phyloP scores from a whole-genome alignment of 495 filamentous ascomycete genomes.

The Neurospora pannonica region DNA sequence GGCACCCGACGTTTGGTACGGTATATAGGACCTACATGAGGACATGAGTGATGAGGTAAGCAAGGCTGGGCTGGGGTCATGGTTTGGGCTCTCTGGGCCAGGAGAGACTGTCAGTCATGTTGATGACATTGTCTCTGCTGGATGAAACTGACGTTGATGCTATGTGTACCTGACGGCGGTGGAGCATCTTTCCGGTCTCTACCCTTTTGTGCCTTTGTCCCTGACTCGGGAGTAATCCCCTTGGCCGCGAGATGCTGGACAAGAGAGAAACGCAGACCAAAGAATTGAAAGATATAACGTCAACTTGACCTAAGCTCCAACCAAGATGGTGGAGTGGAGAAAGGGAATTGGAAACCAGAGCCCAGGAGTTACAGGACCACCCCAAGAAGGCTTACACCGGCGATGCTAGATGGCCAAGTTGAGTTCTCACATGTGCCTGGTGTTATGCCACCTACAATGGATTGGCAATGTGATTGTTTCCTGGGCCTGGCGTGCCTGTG shows the following conservation, averaged over 20 bases:
- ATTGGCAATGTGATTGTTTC: background rate
- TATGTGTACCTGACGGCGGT: background rate
- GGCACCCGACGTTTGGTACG: background rate
- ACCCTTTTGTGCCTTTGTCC: background rate
- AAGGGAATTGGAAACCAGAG: background rate
- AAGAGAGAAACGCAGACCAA: no score
- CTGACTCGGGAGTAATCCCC: background rate
- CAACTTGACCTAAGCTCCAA: background rate
- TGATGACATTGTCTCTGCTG: background rate
- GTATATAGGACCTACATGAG: background rate
- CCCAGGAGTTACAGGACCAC: background rate
- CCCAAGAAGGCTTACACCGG: background rate
- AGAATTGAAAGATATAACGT: background rate
- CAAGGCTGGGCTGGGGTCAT: background rate
- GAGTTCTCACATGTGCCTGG: background rate
- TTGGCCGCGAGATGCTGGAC: background rate
- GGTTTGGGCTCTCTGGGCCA: no score
- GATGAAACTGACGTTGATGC: background rate
- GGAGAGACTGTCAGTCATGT: background rate
- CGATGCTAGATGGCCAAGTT: no score
- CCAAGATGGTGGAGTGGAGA: background rate
- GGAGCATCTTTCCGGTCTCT: background rate
- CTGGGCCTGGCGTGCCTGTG: background rate
- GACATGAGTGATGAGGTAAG: background rate
- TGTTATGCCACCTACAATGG: background rate